A percentile compares a stretch with the other conserved stretches of the same genome.
Evolutionary conservation across 2,329 filamentous ascomycete genomes (phyloP).

Genomic region (Stagonosporopsis rhizophila): DNA sequence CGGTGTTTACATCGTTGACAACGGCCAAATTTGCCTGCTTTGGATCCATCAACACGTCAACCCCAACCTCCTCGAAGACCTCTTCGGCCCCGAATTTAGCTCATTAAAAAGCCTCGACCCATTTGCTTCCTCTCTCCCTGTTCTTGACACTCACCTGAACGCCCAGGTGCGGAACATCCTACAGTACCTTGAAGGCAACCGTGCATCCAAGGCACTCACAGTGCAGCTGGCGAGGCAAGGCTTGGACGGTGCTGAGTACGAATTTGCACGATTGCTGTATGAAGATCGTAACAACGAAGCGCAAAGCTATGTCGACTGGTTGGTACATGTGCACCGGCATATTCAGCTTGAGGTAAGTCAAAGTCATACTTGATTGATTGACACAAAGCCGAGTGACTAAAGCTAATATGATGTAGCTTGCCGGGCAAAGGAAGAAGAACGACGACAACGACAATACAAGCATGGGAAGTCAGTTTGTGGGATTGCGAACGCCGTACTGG

Average conservation of each 20-base stretch:
- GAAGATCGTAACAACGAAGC: conserved; percentile 98
- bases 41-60: conserved; percentile 95
- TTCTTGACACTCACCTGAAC: conserved; percentile 90
- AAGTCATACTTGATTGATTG: conserved; percentile 13
- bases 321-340: conserved; percentile 91
- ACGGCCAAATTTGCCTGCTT: conserved; percentile 87
- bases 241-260: conserved; percentile 92
- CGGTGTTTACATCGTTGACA: conserved; percentile 93
- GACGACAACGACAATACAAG: conserved; percentile 60
- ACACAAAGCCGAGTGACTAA: not conserved
- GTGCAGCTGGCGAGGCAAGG: conserved; percentile 92
- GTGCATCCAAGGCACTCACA: conserved; percentile 86
- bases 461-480: conserved; percentile 45
- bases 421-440: conserved; percentile 72
- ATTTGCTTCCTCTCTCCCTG: conserved; percentile 78
- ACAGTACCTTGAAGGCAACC: conserved; percentile 79
- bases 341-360: conserved; percentile 78
- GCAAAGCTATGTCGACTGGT: conserved; percentile 97
- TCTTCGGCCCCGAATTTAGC: conserved; percentile 80
- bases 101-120: conserved; percentile 80
- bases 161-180: conserved; percentile 94
- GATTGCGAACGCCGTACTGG: conserved; percentile 51
- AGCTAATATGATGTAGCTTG: conserved; percentile 49
- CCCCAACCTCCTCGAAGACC: conserved; percentile 85
- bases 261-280: conserved; percentile 88